Percentiles rank a stretch among this genome's conserved stretches.
Evolutionary conservation across 768 basidiomycete species (phyloP).

Genomic region (Favolaschia claudopus): DNA sequence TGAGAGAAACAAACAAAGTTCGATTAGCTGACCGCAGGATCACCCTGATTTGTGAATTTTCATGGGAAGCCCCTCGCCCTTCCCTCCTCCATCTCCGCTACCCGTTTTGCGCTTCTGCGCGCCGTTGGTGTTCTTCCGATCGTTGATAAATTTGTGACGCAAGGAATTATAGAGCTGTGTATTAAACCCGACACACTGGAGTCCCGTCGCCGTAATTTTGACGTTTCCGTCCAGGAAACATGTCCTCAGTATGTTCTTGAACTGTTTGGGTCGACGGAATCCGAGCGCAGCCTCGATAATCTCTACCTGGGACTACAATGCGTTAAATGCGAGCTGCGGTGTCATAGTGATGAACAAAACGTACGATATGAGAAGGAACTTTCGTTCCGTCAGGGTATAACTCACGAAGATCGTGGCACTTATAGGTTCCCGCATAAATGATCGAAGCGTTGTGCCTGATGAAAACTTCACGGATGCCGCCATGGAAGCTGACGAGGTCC

Average conservation of each 20-base stretch:
- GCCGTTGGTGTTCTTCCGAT: too few species aligned
- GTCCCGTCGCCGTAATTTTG: neutral
- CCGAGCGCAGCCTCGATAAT: neutral
- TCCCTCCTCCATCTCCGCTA: neutral
- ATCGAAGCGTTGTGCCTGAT: neutral
- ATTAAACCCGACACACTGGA: neutral
- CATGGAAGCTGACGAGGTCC: neutral
- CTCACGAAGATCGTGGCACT: neutral
- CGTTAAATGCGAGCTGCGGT: too few species aligned
- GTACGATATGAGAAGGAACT: neutral
- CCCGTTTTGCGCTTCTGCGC: neutral
- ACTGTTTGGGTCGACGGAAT: neutral
- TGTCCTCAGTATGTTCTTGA: neutral
- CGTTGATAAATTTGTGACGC: neutral
- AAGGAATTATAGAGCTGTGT: neutral
- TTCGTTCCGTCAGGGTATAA: neutral
- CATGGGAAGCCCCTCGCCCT: too few species aligned
- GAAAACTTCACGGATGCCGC: slow-evolving; percentile 1
- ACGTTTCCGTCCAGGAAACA: neutral
- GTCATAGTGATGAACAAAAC: neutral
- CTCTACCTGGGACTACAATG: neutral
- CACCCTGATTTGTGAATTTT: too few species aligned
- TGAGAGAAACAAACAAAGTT: too few species aligned
- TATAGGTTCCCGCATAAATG: neutral
- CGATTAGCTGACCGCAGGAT: too few species aligned